Conservation (phyloP, 257 asterid species). For the Lantana camara region DNA sequence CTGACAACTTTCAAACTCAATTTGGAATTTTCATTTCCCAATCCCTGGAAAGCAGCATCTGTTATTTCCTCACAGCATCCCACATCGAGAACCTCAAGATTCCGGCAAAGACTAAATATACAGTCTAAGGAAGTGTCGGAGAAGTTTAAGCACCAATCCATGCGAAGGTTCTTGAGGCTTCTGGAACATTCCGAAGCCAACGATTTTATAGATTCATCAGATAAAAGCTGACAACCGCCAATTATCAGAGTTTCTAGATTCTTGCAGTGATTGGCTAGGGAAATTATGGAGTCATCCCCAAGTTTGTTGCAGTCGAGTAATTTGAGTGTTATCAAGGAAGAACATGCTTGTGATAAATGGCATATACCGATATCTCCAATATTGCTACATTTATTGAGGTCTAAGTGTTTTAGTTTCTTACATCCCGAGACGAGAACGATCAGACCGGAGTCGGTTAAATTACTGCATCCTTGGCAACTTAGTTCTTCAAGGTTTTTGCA, state of each 20-base stretch:
- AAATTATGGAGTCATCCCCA: constrained; percentile 66
- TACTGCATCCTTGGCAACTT: constrained; percentile 74
- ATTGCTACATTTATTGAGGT: constrained; percentile 81
- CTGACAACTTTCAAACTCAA: constrained; percentile 64
- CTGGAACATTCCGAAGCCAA: constrained; percentile 59
- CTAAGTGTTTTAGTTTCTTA: constrained; percentile 60
- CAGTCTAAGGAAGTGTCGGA: constrained; percentile 63
- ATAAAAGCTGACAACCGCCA: constrained; percentile 82
- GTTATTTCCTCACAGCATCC: constrained; percentile 90
- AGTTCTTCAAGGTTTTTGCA: constrained; percentile 74
- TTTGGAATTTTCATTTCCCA: constrained; percentile 48
- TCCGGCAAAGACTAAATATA: constrained; percentile 56
- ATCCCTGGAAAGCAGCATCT: constrained; percentile 75
- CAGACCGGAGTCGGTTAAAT: constrained; percentile 76
- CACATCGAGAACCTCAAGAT: constrained; percentile 86
- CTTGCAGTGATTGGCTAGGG: constrained; percentile 63
- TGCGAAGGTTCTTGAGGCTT: constrained; percentile 74
- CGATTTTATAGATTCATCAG: constrained; percentile 67
- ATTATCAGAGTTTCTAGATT: constrained; percentile 67
- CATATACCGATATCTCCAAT: constrained; percentile 69
- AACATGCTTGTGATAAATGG: constrained; percentile 62
- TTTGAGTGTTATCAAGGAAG: constrained; percentile 64
- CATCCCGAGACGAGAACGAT: constrained; percentile 76
- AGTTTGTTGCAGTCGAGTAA: constrained; percentile 77
- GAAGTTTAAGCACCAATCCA: constrained; percentile 93